phyloP scores from a whole-genome alignment of 2,329 filamentous ascomycete species.

The Aureobasidium uvarum region DNA sequence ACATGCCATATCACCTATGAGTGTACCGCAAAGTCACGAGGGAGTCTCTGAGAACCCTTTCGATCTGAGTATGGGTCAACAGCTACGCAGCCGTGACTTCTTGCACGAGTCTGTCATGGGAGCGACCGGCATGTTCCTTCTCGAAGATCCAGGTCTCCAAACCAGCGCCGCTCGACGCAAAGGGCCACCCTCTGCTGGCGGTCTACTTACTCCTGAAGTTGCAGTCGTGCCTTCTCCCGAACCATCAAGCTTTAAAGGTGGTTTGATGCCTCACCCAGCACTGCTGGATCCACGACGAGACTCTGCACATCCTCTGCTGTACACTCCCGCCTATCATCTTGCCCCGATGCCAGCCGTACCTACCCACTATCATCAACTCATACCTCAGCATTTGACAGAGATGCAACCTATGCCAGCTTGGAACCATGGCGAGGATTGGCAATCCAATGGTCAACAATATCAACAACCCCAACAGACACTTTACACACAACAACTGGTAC shows the following conservation, averaged over 20 bases:
- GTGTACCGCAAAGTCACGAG: neutral
- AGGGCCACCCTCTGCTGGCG: neutral
- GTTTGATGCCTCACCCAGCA: neutral
- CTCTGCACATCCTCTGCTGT: slow-evolving; percentile 14
- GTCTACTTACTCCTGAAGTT: neutral
- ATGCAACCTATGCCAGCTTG: neutral
- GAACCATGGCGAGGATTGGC: neutral
- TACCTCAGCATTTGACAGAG: neutral
- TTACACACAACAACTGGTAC: neutral
- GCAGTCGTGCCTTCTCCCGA: neutral
- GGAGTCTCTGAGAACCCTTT: neutral
- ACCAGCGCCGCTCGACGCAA: neutral
- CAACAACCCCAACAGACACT: neutral
- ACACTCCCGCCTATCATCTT: neutral
- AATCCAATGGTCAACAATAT: neutral
- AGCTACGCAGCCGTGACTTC: slow-evolving; percentile 31
- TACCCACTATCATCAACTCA: neutral
- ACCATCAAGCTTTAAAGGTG: neutral
- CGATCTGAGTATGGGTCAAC: slow-evolving; percentile 22
- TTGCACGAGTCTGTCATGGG: slow-evolving; percentile 47
- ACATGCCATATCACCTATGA: slow-evolving; percentile 1
- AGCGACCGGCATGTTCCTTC: slow-evolving; percentile 48
- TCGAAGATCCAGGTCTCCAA: slow-evolving; percentile 49
- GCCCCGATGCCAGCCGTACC: neutral
- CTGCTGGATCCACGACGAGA: slow-evolving; percentile 3